Conservation (phyloP, 2,329 filamentous ascomycete species). For the Claviceps africana region DNA sequence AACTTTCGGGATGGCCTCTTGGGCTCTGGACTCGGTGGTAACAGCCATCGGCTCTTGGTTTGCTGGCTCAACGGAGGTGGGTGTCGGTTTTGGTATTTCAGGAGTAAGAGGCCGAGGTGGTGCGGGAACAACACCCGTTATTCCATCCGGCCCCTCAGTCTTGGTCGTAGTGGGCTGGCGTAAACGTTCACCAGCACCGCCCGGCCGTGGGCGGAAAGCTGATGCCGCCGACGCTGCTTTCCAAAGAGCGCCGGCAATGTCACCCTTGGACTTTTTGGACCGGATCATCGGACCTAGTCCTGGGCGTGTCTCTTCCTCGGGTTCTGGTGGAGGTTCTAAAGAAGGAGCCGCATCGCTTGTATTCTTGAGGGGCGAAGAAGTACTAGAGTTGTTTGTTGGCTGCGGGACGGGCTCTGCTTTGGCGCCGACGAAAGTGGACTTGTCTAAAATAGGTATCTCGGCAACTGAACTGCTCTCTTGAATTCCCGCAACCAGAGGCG, state of each 20-base stretch:
- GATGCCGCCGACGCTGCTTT: constrained; percentile 49
- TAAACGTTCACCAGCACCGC: constrained; percentile 71
- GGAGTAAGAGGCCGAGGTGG: constrained; percentile 37
- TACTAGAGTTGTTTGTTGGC: constrained; percentile 9
- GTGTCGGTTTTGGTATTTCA: constrained; percentile 16
- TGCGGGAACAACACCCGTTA: constrained; percentile 75
- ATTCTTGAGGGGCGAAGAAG: constrained; percentile 14
- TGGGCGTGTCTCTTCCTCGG: constrained; percentile 39
- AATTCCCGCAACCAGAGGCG: background rate
- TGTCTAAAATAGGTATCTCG: constrained; percentile 11
- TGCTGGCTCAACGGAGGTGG: background rate
- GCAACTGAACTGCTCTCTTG: constrained; percentile 15
- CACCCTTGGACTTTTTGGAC: constrained; percentile 56
- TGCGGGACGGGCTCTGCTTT: constrained; percentile 3
- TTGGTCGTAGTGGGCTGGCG: constrained; percentile 43
- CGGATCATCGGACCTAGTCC: constrained; percentile 87
- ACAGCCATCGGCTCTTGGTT: background rate
- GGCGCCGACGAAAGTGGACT: constrained; percentile 4
- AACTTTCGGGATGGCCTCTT: constrained; percentile 35
- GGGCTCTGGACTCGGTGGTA: background rate
- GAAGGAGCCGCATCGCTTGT: constrained; percentile 14
- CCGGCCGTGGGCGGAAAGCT: constrained; percentile 72
- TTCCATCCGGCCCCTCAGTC: constrained; percentile 66
- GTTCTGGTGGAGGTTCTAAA: constrained; percentile 10
- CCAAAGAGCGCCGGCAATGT: constrained; percentile 62